A percentile compares a stretch with the other conserved stretches of the same genome.
Conservation (phyloP, 2,329 filamentous ascomycete genomes). For the Helicocarpus griseus region DNA sequence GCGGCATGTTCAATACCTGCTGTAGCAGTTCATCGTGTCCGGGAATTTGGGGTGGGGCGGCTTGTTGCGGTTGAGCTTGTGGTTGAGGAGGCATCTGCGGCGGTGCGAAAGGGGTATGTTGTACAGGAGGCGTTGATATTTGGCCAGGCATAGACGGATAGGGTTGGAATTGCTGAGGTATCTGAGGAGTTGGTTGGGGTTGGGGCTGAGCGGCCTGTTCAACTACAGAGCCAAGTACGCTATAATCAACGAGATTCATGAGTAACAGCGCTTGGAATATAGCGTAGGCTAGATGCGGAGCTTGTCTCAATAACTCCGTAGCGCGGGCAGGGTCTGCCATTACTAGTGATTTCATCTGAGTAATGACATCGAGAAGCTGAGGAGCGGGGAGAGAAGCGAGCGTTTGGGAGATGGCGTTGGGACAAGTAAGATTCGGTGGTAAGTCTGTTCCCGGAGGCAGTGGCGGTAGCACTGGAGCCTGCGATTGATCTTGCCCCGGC, state of each 20-base stretch:
- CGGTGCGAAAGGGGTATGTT: slow-evolving; percentile 31
- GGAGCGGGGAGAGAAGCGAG: slow-evolving; percentile 75
- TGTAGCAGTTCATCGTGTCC: slow-evolving; percentile 66
- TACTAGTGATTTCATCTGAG: slow-evolving; percentile 89
- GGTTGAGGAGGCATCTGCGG: slow-evolving; percentile 28
- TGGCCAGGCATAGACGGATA: slow-evolving; percentile 34
- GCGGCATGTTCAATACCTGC: slow-evolving; percentile 71
- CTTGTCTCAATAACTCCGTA: slow-evolving; percentile 74
- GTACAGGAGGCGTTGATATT: slow-evolving; percentile 43
- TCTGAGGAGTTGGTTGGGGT: slow-evolving; percentile 28
- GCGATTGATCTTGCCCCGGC: slow-evolving; percentile 22
- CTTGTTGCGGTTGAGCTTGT: slow-evolving; percentile 34
- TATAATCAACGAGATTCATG: slow-evolving; percentile 83
- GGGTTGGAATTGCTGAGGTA: slow-evolving; percentile 28
- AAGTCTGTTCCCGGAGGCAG: slow-evolving; percentile 79
- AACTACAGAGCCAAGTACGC: slow-evolving; percentile 70
- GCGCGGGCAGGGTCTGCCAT: slow-evolving; percentile 71
- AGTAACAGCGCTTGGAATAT: slow-evolving; percentile 90
- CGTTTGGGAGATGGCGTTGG: slow-evolving; percentile 86
- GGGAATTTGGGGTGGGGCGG: slow-evolving; percentile 33
- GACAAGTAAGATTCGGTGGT: slow-evolving; percentile 69
- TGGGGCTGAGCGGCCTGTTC: slow-evolving; percentile 46
- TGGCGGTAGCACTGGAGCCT: slow-evolving; percentile 56
- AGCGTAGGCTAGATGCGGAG: slow-evolving; percentile 86
- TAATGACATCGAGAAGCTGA: slow-evolving; percentile 85